Conservation (phyloP, 1,284 basidiomycete genomes). For the Pholiota adiposa region DNA sequence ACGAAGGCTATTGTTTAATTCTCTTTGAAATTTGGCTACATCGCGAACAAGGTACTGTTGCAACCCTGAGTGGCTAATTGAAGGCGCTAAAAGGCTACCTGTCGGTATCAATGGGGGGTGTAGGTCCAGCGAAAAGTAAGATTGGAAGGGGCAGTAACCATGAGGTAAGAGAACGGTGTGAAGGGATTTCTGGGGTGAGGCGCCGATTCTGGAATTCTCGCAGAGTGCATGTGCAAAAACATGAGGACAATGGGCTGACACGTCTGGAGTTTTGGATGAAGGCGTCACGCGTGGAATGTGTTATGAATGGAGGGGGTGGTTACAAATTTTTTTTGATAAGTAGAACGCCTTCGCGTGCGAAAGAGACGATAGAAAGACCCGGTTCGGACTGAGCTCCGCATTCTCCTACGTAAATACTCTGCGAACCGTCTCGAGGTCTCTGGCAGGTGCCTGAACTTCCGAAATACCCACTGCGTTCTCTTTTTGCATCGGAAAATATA, state of each 20-base stretch:
- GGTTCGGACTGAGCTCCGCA: slow-evolving; percentile 42
- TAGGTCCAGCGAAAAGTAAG: neutral
- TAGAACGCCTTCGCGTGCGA: slow-evolving; percentile 23
- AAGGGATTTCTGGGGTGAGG: slow-evolving; percentile 17
- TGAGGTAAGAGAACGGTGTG: slow-evolving; percentile 34
- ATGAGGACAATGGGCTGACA: slow-evolving; percentile 33
- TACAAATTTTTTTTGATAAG: slow-evolving; percentile 9
- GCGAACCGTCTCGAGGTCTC: slow-evolving; percentile 40
- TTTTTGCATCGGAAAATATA: slow-evolving; percentile 46
- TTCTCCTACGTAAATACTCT: slow-evolving; percentile 42
- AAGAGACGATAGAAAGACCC: slow-evolving; percentile 35
- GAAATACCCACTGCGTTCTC: slow-evolving; percentile 45
- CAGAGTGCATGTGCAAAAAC: slow-evolving; percentile 37
- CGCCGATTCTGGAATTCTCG: slow-evolving; percentile 16
- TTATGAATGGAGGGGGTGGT: slow-evolving; percentile 9
- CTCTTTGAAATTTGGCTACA: neutral
- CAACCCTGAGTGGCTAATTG: neutral
- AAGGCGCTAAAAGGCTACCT: slow-evolving; percentile 1
- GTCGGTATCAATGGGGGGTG: neutral
- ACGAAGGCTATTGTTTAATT: neutral
- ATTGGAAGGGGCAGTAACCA: slow-evolving; percentile 23
- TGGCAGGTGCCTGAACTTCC: slow-evolving; percentile 45
- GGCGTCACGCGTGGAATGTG: slow-evolving; percentile 3
- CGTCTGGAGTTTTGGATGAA: slow-evolving; percentile 4
- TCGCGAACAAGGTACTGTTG: neutral